Conservation (phyloP, 352 stramenopile genomes). For the Phytophthora pistaciae region DNA sequence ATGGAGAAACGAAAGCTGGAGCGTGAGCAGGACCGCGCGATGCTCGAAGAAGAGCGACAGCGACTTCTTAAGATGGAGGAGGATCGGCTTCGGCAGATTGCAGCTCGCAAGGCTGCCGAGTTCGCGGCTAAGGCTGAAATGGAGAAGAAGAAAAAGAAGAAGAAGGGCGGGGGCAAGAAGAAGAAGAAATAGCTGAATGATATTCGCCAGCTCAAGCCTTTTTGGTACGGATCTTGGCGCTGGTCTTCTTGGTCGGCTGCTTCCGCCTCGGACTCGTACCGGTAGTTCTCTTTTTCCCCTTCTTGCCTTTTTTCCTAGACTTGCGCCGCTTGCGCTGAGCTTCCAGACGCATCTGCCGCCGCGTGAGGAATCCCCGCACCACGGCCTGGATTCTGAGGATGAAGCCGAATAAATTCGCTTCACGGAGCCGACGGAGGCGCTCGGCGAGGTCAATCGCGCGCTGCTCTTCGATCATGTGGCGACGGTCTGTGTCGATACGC, state of each 20-base stretch:
- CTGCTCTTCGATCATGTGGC: conserved; percentile 61
- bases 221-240: conserved; percentile 17
- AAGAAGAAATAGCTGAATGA: conserved; percentile 47
- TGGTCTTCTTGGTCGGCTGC: conserved; percentile 22
- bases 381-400: conserved; percentile 64
- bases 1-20: conserved; percentile 80
- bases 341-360: conserved; percentile 47
- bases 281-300: conserved; percentile 34
- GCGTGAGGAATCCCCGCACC: conserved; percentile 68
- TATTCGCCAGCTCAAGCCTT: conserved; percentile 24
- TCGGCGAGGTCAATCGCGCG: conserved; percentile 43
- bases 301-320: conserved; percentile 40
- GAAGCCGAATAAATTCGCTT: conserved; percentile 62
- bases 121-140: conserved; percentile 77
- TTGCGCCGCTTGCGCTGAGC: conserved; percentile 29
- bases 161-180: conserved; percentile 68
- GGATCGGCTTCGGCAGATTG: conserved; percentile 71
- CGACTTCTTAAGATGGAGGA: conserved; percentile 66
- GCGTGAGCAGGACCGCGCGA: conserved; percentile 53
- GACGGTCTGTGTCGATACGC: conserved; percentile 65
- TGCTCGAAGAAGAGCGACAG: conserved; percentile 60
- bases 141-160: conserved; percentile 89
- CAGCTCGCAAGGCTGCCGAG: conserved; percentile 75
- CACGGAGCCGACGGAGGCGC: conserved; percentile 36
- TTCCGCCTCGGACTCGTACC: conserved; percentile 20